Conservation (phyloP, 2,329 filamentous ascomycete genomes). For the Phyllachora maydis region DNA sequence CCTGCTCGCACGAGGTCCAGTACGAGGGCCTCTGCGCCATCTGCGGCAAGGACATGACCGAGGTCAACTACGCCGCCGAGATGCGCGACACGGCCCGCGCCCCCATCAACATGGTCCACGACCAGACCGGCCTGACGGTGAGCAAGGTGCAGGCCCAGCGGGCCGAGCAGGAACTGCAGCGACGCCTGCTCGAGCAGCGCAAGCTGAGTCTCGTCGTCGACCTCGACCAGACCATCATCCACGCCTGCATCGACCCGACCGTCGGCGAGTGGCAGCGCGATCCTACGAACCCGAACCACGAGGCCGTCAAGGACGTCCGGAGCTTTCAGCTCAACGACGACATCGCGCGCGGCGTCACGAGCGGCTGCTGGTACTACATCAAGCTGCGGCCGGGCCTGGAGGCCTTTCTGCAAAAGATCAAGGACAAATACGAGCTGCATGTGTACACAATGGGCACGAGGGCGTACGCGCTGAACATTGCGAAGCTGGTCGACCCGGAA, state of each 20-base stretch:
- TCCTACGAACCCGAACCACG: slow-evolving; percentile 71
- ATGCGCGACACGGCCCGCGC: slow-evolving; percentile 64
- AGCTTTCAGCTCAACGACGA: slow-evolving; percentile 83
- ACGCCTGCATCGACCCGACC: slow-evolving; percentile 91
- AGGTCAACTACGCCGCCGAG: slow-evolving; percentile 68
- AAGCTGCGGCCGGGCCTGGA: slow-evolving; percentile 80
- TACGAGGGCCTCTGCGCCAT: slow-evolving; percentile 78
- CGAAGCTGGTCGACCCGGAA: slow-evolving; percentile 79
- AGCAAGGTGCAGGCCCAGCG: slow-evolving; percentile 62
- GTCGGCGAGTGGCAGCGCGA: slow-evolving; percentile 91
- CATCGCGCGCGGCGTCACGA: slow-evolving; percentile 43
- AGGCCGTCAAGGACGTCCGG: slow-evolving; percentile 72
- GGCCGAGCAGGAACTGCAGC: slow-evolving; percentile 72
- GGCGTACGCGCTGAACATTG: slow-evolving; percentile 85
- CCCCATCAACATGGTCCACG: slow-evolving; percentile 86
- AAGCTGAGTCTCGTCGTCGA: slow-evolving; percentile 92
- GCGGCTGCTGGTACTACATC: slow-evolving; percentile 91
- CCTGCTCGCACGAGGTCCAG: slow-evolving; percentile 78
- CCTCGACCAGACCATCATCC: slow-evolving; percentile 94
- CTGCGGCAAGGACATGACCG: slow-evolving; percentile 93
- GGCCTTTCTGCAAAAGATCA: slow-evolving; percentile 59
- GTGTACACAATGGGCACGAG: slow-evolving; percentile 99
- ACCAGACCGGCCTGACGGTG: slow-evolving; percentile 71
- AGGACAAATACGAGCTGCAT: slow-evolving; percentile 77
- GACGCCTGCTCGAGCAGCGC: slow-evolving; percentile 55